These are phyloP conservation scores for Echites panduratus DNA, from an alignment of 257 asterid species.

Conservation along the genomic window DNA sequence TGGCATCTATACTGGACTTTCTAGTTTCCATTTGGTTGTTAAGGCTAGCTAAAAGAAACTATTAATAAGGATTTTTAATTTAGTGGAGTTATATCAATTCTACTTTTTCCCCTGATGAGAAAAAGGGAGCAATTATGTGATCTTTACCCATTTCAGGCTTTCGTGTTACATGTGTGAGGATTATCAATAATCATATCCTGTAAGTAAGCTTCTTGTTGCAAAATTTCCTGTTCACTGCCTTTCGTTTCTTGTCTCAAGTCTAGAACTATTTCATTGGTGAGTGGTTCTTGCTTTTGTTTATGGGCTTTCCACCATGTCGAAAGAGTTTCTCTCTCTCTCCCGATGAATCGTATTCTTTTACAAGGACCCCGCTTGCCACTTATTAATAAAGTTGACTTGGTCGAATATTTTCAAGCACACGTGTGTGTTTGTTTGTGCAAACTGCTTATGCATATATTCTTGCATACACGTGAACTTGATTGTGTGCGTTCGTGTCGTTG, in stretches of 20 bases:
- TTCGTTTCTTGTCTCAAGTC: conserved; percentile 9
- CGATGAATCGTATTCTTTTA: conserved; percentile 33
- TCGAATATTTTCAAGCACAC: conserved; percentile 20
- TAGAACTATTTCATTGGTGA: conserved; percentile 26
- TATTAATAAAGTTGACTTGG: conserved; percentile 2
- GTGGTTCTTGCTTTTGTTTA: conserved; percentile 23
- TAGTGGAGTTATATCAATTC: conserved; percentile 9
- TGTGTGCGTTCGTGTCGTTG: not conserved
- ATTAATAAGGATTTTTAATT: not conserved
- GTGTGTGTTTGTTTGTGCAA: conserved; percentile 1
- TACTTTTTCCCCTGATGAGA: not conserved
- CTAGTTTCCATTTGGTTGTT: not conserved
- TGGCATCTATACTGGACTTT: conserved; percentile 2
- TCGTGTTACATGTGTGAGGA: not conserved
- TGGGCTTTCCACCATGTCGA: conserved; percentile 34
- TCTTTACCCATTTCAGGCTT: not conserved
- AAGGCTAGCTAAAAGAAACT: not conserved
- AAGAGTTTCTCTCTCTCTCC: conserved; percentile 7
- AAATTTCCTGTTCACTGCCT: not conserved
- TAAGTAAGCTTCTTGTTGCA: not conserved
- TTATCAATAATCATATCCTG: not conserved
- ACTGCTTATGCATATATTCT: conserved; percentile 3
- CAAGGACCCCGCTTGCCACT: conserved; percentile 31
- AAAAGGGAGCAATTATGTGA: not conserved
- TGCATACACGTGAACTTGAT: conserved; percentile 12